A percentile compares a stretch with the other conserved stretches of the same genome.
These are phyloP conservation scores for Xylariaceae sp. DNA, from an alignment of 2,329 filamentous ascomycete species.

Conservation along the genomic window DNA sequence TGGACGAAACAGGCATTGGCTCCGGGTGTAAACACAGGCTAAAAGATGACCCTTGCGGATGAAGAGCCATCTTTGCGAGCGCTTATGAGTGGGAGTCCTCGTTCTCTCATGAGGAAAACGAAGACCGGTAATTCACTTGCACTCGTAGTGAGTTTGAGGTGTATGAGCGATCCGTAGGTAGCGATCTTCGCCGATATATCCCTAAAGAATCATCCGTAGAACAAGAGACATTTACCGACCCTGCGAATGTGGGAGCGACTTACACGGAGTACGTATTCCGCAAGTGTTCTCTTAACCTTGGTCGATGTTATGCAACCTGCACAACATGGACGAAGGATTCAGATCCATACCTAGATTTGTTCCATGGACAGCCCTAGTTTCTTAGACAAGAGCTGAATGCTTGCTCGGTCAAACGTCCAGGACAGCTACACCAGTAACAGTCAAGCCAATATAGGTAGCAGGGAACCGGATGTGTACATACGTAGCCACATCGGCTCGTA, in stretches of 20 bases:
- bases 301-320: neutral
- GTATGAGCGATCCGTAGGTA: neutral
- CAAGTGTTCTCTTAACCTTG: neutral
- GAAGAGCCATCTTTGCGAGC: neutral
- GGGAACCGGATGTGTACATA: neutral
- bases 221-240: too few relatives aligned
- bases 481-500: neutral
- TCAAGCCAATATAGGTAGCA: neutral
- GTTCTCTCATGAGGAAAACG: too few relatives aligned
- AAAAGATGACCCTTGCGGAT: neutral
- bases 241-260: neutral
- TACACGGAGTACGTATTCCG: neutral
- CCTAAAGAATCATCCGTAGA: too few relatives aligned
- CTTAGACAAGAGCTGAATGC: neutral
- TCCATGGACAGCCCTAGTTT: neutral
- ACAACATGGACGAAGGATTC: slow-evolving; percentile 1
- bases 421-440: neutral
- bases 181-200: neutral
- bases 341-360: neutral
- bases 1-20: slow-evolving; percentile 5
- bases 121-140: too few relatives aligned
- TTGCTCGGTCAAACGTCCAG: neutral
- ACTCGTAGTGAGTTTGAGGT: neutral
- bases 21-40: slow-evolving; percentile 5
- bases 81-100: neutral